These are phyloP conservation scores for Lipomyces spencermartinsiae DNA, from an alignment of 805 yeast species.

Conservation along the genomic window DNA sequence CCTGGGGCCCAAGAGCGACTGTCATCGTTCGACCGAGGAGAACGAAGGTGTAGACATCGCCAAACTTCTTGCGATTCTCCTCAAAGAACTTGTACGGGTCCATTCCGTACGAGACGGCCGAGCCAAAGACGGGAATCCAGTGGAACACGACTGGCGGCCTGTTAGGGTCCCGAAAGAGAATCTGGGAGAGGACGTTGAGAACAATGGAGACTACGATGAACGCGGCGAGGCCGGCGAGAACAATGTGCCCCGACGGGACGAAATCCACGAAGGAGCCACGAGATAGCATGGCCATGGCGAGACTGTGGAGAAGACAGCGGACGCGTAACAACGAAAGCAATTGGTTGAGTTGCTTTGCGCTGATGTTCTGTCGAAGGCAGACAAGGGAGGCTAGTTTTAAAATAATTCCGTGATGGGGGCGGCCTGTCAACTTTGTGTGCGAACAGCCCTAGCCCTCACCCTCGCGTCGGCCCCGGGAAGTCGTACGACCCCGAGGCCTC, in stretches of 20 bases:
- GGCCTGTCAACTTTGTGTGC: neutral
- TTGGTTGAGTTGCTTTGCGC: neutral
- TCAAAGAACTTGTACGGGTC: constrained; percentile 91
- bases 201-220: constrained; percentile 37
- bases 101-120: constrained; percentile 88
- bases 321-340: neutral
- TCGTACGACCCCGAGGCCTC: no score
- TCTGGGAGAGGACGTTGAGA: constrained; percentile 47
- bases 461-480: no score
- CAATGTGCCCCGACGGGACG: constrained; percentile 3
- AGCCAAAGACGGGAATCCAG: constrained; percentile 95
- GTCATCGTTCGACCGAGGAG: constrained; percentile 92
- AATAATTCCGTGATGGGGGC: neutral
- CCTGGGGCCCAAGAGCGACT: constrained; percentile 95
- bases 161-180: constrained; percentile 54
- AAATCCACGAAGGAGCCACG: neutral
- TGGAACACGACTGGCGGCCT: constrained; percentile 90
- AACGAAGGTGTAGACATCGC: constrained; percentile 91
- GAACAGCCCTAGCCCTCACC: no score
- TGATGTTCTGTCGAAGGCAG: neutral
- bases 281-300: neutral
- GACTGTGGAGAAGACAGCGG: neutral
- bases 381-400: neutral
- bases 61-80: constrained; percentile 77
- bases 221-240: constrained; percentile 14